Evolutionary conservation across 1,284 basidiomycete genomes (phyloP).

Genomic region (Bondarzewia mesenterica): DNA sequence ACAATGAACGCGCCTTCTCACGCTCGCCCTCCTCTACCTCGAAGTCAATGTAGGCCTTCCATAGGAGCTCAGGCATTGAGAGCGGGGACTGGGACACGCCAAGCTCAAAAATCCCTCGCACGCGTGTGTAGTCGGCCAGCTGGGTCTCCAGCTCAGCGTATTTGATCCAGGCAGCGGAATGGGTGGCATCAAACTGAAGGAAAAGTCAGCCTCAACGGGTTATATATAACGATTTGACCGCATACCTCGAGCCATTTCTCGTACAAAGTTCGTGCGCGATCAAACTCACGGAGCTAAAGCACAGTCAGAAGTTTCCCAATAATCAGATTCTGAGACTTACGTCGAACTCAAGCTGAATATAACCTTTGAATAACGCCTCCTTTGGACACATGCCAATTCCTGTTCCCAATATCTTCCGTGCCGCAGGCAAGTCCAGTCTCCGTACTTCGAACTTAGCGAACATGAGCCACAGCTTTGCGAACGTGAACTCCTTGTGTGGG

Average conservation of each 20-base stretch:
- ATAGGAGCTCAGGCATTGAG: slow-evolving; percentile 97
- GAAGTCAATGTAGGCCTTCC: slow-evolving; percentile 97
- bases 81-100: slow-evolving; percentile 86
- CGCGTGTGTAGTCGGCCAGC: slow-evolving; percentile 86
- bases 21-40: slow-evolving; percentile 93
- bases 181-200: slow-evolving; percentile 75
- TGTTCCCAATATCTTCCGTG: slow-evolving; percentile 85
- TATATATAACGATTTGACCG: slow-evolving; percentile 4
- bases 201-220: slow-evolving; percentile 5
- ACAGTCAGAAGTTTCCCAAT: slow-evolving; percentile 3
- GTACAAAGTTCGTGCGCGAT: slow-evolving; percentile 87
- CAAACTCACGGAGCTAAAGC: slow-evolving; percentile 83
- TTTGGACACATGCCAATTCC: slow-evolving; percentile 96
- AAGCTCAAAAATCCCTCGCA: slow-evolving; percentile 93
- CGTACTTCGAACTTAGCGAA: slow-evolving; percentile 93
- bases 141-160: slow-evolving; percentile 94
- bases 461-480: slow-evolving; percentile 90
- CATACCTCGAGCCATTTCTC: slow-evolving; percentile 88
- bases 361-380: slow-evolving; percentile 88
- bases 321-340: slow-evolving; percentile 32
- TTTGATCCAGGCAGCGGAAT: slow-evolving; percentile 93
- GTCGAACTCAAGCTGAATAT: slow-evolving; percentile 89
- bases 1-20: slow-evolving; percentile 77
- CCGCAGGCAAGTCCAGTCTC: slow-evolving; percentile 73
- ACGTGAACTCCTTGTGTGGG: slow-evolving; percentile 95